Evolutionary conservation across 129 eudicot species (phyloP).

Genomic region (Ambrosia artemisiifolia): DNA sequence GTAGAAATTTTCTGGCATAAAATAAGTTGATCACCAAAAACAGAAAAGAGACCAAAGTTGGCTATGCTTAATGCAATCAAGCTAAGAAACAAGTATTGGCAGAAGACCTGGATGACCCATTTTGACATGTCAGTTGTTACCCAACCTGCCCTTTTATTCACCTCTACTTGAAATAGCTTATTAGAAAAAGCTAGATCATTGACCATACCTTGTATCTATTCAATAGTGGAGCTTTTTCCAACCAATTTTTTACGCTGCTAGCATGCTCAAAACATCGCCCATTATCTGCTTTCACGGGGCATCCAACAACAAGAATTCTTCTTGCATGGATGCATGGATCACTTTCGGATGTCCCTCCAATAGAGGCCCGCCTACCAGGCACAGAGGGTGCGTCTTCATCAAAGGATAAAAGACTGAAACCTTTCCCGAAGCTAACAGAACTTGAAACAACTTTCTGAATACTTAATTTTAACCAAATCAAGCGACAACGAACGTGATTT

Average conservation of each 20-base stretch:
- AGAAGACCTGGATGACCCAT: not conserved
- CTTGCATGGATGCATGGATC: constrained; percentile 85
- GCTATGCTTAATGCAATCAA: not conserved
- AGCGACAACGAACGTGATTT: constrained; percentile 73
- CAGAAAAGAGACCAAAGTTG: not conserved
- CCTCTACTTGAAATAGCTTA: not conserved
- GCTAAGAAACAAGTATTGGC: not conserved
- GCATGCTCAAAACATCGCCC: constrained; percentile 54
- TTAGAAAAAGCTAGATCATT: not conserved
- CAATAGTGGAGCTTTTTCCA: constrained; percentile 66
- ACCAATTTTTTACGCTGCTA: constrained; percentile 57
- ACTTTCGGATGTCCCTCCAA: constrained; percentile 60
- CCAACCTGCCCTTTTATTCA: not conserved
- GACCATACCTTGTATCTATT: constrained; percentile 72
- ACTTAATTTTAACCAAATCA: constrained; percentile 72
- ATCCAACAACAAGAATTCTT: constrained; percentile 66
- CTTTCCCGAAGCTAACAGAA: constrained; percentile 63
- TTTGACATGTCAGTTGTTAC: not conserved
- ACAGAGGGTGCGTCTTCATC: constrained; percentile 64
- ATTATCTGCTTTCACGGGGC: constrained; percentile 42
- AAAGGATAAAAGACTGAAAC: constrained; percentile 54
- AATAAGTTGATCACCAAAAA: not conserved
- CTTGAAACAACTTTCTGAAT: constrained; percentile 65
- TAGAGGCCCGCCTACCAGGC: constrained; percentile 54
- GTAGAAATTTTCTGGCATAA: not conserved